Evolutionary conservation across 257 asterid genomes (phyloP), one percentile per base, ranked within the genome.

Genomic region (Sherardia arvensis): DNA sequence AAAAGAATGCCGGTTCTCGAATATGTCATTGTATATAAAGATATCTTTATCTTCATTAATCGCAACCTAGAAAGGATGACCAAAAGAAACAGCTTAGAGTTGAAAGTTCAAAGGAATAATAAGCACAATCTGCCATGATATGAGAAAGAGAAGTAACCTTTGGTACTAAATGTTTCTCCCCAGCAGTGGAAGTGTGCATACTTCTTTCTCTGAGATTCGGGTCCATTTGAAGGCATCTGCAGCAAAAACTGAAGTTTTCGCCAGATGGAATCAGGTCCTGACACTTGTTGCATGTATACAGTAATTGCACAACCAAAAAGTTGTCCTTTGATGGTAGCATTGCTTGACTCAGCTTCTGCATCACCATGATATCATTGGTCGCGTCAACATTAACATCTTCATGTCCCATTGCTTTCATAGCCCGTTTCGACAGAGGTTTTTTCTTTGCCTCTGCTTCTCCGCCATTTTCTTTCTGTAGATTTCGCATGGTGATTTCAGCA

Each of bases 261-360:
- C 87, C 88, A 10, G 92, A 76, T 29, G 80, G 62, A 57, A 86
- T 81, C 33, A 74, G 72, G 71, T 79, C 80, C 33, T 73, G 76
- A 79, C 96, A 88, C 62, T 68, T 76, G 54, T 72, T 62, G 76
- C 96, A 88, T 25, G 74, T 74, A 67, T 69, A 74, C 21, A 72
- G 88, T 80, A 89, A 76, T 70, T 74, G 80, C 65, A 84, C 78
- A 59, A 89, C 77, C 9, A 86, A 54, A 66, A 86, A 84, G 68
- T 84, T 78, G 21, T 89, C 93, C 76, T 86, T 89, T 2, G 26
- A 61, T 14, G 82, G 71, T 71, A 71, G 74, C 72, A 86, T 79
- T 18, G 21, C 56, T 20, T 76, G 74, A 38, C 87, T 82, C 38
- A 89, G 85, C 95, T 80, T 78, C 57, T 80, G 80, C 96, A 86